Conservation (phyloP, 2,329 filamentous ascomycete genomes). For the Sporothrix pallida region DNA sequence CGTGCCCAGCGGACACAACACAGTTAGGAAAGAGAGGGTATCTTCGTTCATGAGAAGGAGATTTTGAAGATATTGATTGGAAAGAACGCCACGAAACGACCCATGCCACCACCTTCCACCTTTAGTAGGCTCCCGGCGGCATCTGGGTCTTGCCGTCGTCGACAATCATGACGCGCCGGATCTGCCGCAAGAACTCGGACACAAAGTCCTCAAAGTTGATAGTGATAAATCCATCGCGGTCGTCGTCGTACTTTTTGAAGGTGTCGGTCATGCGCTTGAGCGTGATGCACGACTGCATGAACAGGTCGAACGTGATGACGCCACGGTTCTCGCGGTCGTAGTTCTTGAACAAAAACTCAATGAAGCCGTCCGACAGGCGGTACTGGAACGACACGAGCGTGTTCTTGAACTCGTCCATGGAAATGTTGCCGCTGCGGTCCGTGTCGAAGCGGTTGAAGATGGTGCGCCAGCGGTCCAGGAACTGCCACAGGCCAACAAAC, state of each 20-base stretch:
- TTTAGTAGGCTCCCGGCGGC: constrained; percentile 19
- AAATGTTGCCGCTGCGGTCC: constrained; percentile 86
- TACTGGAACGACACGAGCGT: constrained; percentile 94
- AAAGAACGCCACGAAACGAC: neutral
- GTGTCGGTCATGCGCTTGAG: constrained; percentile 99
- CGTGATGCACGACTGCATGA: constrained; percentile 96
- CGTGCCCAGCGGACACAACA: neutral
- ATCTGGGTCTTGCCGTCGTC: constrained; percentile 28
- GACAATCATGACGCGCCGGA: constrained; percentile 48
- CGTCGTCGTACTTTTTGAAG: constrained; percentile 98
- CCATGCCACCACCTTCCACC: neutral
- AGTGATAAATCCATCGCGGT: constrained; percentile 91
- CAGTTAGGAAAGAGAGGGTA: constrained; percentile 14
- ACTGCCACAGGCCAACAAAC: constrained; percentile 96
- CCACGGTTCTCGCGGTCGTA: constrained; percentile 80
- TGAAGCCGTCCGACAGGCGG: constrained; percentile 81
- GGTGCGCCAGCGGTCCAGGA: constrained; percentile 89
- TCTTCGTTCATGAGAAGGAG: constrained; percentile 20
- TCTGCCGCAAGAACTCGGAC: constrained; percentile 68
- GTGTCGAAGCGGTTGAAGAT: constrained; percentile 95
- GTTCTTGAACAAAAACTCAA: constrained; percentile 82
- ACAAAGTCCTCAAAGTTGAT: constrained; percentile 83
- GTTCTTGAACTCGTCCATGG: constrained; percentile 83
- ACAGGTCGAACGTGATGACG: constrained; percentile 89
- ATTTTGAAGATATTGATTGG: neutral